Base-by-base conservation (phyloP, 139 green algal genomes). In the Chlorella sp. region DNA sequence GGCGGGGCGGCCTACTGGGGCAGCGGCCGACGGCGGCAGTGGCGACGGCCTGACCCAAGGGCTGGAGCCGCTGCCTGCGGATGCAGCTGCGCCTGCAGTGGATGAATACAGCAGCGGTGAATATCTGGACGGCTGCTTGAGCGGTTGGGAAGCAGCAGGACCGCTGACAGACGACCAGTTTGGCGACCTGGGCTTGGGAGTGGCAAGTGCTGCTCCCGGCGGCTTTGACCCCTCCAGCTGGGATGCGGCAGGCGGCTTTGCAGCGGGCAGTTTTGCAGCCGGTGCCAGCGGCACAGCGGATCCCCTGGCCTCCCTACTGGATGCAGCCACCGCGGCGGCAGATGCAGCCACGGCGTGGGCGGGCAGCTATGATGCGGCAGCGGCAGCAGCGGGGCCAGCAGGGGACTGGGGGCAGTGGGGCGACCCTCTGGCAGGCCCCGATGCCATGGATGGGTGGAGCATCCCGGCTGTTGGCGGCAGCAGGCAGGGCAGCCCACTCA, bases 381-480 rank as follows among this genome's bases (percentile, higher is more conserved):
- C 36, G 1, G 26, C 9, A 2, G 76, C 26, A 48, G 56, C 54
- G 1, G 44, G 51, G 9, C 13, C 51, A 60, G 51, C 13, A 60
- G 51, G 24, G 2, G 51, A 60, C 51, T 60, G 46, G 43, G 51
- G 56, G 38, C 36, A 46, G 76, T 6, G 43, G 56, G 76, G 44
- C 4, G 43, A 41, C 4, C 43, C 36, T 4, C 28, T 43, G 30
- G 14, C 56, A 48, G 22, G 28, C 30, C 38, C 7, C 24, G 76
- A 80, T 20, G n/a, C 28, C 26, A 40, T 16, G 9, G 74, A 36
- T 0, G 24, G 20, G 26, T 82, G 76, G 76, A 51, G 20, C 9
- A 82, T 82, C 26, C 76, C 76, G 16, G 38, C 76, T 40, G 76
- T 34, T 3, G 4, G 51, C 56, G 58, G 58, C 48, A 81, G 74